These are phyloP conservation scores for Puya raimondii DNA, from an alignment of 176 grass and related monocot species.

Conservation along the genomic window DNA sequence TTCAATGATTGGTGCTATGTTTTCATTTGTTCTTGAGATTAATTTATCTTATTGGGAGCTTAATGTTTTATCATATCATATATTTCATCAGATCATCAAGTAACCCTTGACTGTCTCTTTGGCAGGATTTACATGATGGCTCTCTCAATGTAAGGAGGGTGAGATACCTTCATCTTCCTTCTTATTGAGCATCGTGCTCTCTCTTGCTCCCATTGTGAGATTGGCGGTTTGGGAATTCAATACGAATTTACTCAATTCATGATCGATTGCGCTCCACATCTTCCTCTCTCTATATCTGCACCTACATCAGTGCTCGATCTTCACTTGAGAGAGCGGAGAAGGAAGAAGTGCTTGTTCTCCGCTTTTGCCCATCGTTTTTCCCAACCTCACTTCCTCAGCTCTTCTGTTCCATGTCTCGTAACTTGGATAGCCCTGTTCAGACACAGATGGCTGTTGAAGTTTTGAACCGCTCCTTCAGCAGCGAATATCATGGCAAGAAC, in stretches of 20 bases:
- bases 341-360: background rate
- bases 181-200: background rate
- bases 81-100: no score
- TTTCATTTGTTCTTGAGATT: no score
- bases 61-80: no score
- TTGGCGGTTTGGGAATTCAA: background rate
- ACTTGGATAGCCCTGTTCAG: constrained; percentile 84
- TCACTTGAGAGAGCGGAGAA: constrained; percentile 29
- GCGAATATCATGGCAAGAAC: constrained; percentile 52
- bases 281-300: constrained; percentile 15
- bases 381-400: constrained; percentile 10
- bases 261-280: constrained; percentile 17
- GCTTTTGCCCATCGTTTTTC: background rate
- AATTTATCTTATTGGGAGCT: no score
- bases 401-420: constrained; percentile 48
- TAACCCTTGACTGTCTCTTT: background rate
- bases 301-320: constrained; percentile 20
- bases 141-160: constrained; percentile 9
- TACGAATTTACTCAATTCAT: constrained; percentile 1
- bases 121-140: background rate
- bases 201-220: background rate
- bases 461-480: constrained; percentile 42
- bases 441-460: constrained; percentile 89
- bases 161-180: background rate
- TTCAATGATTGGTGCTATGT: no score